phyloP scores from a whole-genome alignment of 345 rosid genomes.

The Chamaenerion angustifolium region DNA sequence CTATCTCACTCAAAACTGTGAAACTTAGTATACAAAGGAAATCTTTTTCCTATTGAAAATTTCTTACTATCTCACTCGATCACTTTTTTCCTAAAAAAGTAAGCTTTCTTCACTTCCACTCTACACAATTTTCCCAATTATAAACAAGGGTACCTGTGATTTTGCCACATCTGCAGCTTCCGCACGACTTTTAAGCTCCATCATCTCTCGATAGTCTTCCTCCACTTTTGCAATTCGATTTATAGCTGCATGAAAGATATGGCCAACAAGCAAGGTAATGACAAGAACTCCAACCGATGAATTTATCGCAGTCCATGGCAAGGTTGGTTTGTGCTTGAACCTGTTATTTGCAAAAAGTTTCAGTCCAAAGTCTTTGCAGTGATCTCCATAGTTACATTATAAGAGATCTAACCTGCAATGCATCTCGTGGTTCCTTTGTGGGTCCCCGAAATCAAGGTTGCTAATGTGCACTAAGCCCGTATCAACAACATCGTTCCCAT shows the following conservation, averaged over 20 bases:
- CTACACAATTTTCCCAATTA: background rate
- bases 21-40: no score
- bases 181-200: slow-evolving; percentile 76
- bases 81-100: no score
- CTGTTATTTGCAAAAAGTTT: slow-evolving; percentile 14
- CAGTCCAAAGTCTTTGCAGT: no score
- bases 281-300: slow-evolving; percentile 44
- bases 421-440: slow-evolving; percentile 80
- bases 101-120: no score
- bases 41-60: no score
- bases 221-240: slow-evolving; percentile 65
- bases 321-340: slow-evolving; percentile 65
- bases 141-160: slow-evolving; percentile 51
- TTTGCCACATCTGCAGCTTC: slow-evolving; percentile 98
- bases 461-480: slow-evolving; percentile 48
- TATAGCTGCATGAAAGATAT: slow-evolving; percentile 68
- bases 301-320: slow-evolving; percentile 72
- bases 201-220: slow-evolving; percentile 59
- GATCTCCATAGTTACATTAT: no score
- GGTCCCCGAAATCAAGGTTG: slow-evolving; percentile 88
- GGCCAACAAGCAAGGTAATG: slow-evolving; percentile 58
- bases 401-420: slow-evolving; percentile 54
- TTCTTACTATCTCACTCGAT: no score
- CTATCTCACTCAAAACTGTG: no score
- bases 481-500: slow-evolving; percentile 55